Evolutionary conservation across 306 rosid genomes (phyloP).

Genomic region (Neltuma alba): DNA sequence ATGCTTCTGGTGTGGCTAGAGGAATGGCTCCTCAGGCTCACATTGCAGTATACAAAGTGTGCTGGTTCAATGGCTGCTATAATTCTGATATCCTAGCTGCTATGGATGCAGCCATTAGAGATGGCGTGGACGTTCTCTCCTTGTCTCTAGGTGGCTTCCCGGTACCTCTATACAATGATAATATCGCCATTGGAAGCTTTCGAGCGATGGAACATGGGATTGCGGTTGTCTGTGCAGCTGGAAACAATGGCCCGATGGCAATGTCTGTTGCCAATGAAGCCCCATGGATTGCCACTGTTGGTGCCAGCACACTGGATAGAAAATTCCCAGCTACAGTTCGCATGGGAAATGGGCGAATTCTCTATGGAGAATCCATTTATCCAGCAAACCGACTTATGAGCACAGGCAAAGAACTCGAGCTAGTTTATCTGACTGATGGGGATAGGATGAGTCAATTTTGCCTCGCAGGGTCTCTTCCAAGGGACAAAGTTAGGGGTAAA

Average conservation of each 20-base stretch:
- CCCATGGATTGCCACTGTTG: constrained; percentile 72
- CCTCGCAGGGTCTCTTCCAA: constrained; percentile 63
- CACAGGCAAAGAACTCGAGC: constrained; percentile 44
- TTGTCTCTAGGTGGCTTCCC: constrained; percentile 76
- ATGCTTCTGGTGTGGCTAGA: constrained; percentile 63
- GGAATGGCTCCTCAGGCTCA: constrained; percentile 71
- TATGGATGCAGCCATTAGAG: constrained; percentile 65
- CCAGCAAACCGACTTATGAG: constrained; percentile 17
- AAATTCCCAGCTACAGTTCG: constrained; percentile 57
- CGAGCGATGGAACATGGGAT: constrained; percentile 66
- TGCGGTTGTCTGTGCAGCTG: constrained; percentile 65
- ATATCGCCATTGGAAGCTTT: constrained; percentile 69
- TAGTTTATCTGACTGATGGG: constrained; percentile 49
- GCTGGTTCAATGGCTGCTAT: constrained; percentile 71
- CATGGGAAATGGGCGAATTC: constrained; percentile 52
- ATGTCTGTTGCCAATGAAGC: constrained; percentile 76
- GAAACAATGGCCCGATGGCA: constrained; percentile 63
- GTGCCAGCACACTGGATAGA: constrained; percentile 65
- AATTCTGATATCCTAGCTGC: constrained; percentile 75
- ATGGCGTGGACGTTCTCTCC: constrained; percentile 70
- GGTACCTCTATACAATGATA: constrained; percentile 56
- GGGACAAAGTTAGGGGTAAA: constrained; percentile 73
- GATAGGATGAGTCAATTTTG: constrained; percentile 52
- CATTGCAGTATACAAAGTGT: constrained; percentile 68
- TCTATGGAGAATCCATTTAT: constrained; percentile 56